These are phyloP conservation scores for Nicotiana benthamiana DNA, from an alignment of 257 asterid genomes.

Conservation along the genomic window DNA sequence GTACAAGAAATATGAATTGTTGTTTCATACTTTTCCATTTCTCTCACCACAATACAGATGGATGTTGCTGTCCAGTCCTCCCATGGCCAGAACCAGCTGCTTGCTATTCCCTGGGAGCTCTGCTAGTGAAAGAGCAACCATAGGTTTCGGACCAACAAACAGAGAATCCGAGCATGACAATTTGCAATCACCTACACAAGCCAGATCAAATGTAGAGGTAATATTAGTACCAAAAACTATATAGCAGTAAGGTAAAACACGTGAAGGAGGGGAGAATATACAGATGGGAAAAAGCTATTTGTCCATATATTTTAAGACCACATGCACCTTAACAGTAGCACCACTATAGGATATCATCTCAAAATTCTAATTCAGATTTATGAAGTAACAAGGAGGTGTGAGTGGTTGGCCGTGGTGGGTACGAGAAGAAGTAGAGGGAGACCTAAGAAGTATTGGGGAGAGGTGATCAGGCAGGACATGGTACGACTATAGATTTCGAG, in stretches of 20 bases:
- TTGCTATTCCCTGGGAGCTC: slow-evolving; percentile 60
- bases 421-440: too few species aligned
- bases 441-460: too few species aligned
- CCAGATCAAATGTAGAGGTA: slow-evolving; percentile 3
- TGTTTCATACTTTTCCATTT: slow-evolving; percentile 66
- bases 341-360: neutral
- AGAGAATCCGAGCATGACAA: slow-evolving; percentile 62
- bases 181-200: slow-evolving; percentile 59
- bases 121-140: slow-evolving; percentile 83
- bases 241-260: neutral
- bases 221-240: neutral
- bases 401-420: too few species aligned
- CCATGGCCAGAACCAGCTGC: slow-evolving; percentile 67
- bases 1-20: slow-evolving; percentile 8
- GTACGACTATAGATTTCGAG: too few species aligned
- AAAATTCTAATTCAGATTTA: neutral
- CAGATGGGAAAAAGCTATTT: neutral
- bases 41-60: slow-evolving; percentile 75
- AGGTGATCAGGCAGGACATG: too few species aligned
- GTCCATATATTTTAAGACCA: neutral
- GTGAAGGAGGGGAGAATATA: neutral
- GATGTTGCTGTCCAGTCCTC: slow-evolving; percentile 90
- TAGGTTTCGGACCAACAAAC: slow-evolving; percentile 52
- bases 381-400: too few species aligned
- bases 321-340: neutral